Percentiles rank a stretch among this genome's conserved stretches.
phyloP scores from a whole-genome alignment of 2,329 filamentous ascomycete species.

The Aschersonia sp. region DNA sequence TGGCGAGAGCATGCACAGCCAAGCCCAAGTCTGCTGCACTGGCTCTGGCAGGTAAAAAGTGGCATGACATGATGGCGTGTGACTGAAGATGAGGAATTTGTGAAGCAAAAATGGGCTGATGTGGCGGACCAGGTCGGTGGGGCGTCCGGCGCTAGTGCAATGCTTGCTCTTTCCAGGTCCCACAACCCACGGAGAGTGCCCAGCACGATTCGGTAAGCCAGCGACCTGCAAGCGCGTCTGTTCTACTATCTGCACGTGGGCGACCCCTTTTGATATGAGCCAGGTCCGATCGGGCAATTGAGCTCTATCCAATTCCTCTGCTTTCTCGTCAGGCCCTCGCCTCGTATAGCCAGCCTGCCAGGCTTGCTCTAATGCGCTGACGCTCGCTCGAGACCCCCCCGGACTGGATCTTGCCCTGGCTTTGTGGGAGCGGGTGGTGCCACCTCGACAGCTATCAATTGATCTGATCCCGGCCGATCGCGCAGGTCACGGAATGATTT shows the following conservation, averaged over 20 bases:
- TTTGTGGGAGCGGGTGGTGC: background rate
- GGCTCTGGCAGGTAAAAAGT: conserved; percentile 12
- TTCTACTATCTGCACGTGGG: background rate
- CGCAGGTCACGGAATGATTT: background rate
- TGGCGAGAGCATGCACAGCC: background rate
- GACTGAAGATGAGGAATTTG: conserved; percentile 13
- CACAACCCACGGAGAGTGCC: background rate
- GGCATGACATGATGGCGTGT: conserved; percentile 19
- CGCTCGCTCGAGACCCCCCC: background rate
- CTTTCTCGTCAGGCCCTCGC: too few relatives aligned
- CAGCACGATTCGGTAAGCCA: background rate
- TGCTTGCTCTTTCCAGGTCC: background rate
- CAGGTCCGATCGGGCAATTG: too few relatives aligned
- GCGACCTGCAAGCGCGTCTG: too few relatives aligned
- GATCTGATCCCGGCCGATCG: background rate
- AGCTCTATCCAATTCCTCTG: too few relatives aligned
- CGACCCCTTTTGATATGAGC: too few relatives aligned
- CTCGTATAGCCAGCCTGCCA: background rate
- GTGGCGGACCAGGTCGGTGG: conserved; percentile 7
- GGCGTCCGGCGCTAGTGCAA: conserved; percentile 3
- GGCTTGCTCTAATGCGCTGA: background rate
- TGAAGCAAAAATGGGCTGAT: conserved; percentile 23
- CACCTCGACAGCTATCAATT: background rate
- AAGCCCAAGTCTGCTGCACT: background rate
- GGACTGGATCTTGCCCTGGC: background rate